These are phyloP conservation scores for Canavalia ensiformis DNA, from an alignment of 306 rosid genomes.

Conservation along the genomic window DNA sequence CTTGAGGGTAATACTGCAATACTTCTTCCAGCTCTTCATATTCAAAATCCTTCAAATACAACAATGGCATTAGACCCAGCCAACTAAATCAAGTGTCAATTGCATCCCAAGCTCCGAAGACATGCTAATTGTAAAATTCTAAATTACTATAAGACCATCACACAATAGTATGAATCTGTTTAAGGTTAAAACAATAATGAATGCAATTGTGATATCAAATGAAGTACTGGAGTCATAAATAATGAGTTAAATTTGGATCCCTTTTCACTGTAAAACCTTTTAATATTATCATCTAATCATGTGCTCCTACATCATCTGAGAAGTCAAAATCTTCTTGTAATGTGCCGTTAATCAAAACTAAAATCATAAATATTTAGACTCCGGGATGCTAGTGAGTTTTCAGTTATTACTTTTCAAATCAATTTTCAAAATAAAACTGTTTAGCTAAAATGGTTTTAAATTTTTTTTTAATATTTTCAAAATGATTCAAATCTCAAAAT, in stretches of 20 bases:
- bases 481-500: too few species aligned
- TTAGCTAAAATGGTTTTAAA: too few species aligned
- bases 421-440: too few species aligned
- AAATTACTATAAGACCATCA: slow-evolving; percentile 5
- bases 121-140: slow-evolving; percentile 20
- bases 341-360: background rate
- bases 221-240: background rate
- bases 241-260: background rate
- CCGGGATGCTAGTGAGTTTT: too few species aligned
- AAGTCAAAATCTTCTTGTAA: background rate
- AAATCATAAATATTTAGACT: background rate
- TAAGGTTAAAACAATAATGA: background rate
- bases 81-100: slow-evolving; percentile 15
- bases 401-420: too few species aligned
- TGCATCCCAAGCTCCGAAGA: slow-evolving; percentile 1
- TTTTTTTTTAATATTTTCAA: too few species aligned
- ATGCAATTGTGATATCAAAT: background rate
- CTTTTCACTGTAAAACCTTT: background rate
- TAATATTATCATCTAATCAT: background rate
- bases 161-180: background rate
- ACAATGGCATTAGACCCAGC: slow-evolving; percentile 44
- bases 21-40: slow-evolving; percentile 89
- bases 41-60: slow-evolving; percentile 73
- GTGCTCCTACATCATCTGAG: background rate
- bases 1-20: slow-evolving; percentile 84